Conservation (phyloP, 2,329 filamentous ascomycete species). For the Cladosporium sp. region DNA sequence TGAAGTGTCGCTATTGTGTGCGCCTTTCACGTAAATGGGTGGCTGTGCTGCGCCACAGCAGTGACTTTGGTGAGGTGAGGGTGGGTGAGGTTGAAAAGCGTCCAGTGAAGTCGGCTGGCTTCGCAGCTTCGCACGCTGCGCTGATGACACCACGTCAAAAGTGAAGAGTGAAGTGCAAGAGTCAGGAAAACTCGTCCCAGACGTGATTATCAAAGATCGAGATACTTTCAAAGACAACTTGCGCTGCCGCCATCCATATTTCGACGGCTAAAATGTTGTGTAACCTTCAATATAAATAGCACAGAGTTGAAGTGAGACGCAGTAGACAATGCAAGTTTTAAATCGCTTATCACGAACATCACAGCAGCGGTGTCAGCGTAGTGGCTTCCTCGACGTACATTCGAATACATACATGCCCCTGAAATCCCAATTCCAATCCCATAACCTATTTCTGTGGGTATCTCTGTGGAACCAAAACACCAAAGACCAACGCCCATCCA, state of each 20-base stretch:
- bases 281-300: not conserved
- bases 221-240: not conserved
- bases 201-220: not conserved
- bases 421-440: not conserved
- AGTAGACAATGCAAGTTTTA: not conserved
- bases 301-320: not conserved
- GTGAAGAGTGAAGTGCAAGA: not conserved
- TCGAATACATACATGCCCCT: slow-evolving; percentile 1
- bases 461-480: not conserved
- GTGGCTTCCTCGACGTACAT: not conserved
- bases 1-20: not conserved
- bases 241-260: not conserved
- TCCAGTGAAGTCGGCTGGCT: not conserved
- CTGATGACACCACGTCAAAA: not conserved
- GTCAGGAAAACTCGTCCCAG: not conserved
- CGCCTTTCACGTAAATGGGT: not conserved
- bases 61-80: not conserved
- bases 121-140: not conserved
- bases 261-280: not conserved
- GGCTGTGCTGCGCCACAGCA: not conserved
- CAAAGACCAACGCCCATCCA: not conserved
- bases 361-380: not conserved
- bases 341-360: not conserved
- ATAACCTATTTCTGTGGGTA: not conserved
- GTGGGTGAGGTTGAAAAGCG: not conserved